Evolutionary conservation across 164 flowering plant genomes (phyloP), one percentile per base, ranked within the genome.

Genomic region (Magnolia sinica): DNA sequence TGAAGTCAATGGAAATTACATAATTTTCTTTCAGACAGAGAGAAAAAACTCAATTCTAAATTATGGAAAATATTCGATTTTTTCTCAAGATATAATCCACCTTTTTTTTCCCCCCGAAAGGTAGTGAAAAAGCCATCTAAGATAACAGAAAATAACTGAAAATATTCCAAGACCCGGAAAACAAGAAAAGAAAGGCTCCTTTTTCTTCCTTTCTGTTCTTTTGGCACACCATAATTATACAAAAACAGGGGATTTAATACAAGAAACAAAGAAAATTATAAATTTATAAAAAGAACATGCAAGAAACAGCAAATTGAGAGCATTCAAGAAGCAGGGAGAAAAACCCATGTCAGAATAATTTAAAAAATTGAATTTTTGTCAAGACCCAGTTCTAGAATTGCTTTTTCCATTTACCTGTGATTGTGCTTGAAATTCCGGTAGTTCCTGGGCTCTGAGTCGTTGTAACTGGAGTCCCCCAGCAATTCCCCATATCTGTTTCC

Each of bases 401-500:
- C 13, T 19, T 11, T 61, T 18, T 74, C 16, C 50, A 10, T 10
- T n/a, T 50, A 77, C 83, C 81, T 69, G 81, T 24, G 19, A 68
- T 82, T 68, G 78, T 51, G 10, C 70, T 81, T 68, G 79, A 76
- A 52, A 64, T 50, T 37, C 72, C 70, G 7, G 79, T 76, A 1
- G 76, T 63, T 51, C 79, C 31, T 71, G 74, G 71, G 72, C 74
- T 77, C 11, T 23, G 78, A 72, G 64, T n/a, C 50, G 73, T 27
- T 19, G 58, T 74, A 64, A 71, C 80, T 29, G 66, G 73, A 59
- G 76, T 72, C 63, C 80, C 76, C 73, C 74, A 61, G 45, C 82
- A 82, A 76, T 77, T 79, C 45, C 84, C 84, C 82, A 82, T 82
- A 66, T 16, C 64, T 52, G 2, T 55, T 8, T 67, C 24, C 14